Evolutionary conservation across 2,329 filamentous ascomycete genomes (phyloP), one percentile per base, ranked within the genome.

Genomic region (Talaromyces sp.): DNA sequence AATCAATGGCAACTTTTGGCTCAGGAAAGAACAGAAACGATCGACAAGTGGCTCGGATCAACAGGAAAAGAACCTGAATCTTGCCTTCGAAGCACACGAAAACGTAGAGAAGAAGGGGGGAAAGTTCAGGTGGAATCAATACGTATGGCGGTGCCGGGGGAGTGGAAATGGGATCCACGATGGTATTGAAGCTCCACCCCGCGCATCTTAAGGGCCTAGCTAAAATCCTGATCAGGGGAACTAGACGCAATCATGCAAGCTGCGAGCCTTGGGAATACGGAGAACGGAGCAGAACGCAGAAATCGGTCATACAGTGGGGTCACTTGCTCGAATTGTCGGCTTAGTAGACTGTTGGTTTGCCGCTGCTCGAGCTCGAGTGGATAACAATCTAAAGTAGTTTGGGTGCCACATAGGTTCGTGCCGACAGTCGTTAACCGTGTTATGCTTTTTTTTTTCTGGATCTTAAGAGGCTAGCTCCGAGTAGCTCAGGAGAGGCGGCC

Each of bases 101-200:
- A 23, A 47, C 44, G n/a, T n/a, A 40, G 9, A 47, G 8, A 47
- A 47, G 23, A 27, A 16, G 4, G 18, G 47, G n/a, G 31, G 31
- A 31, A 53, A 28, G 50, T 31, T 28, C 12, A 28, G 50, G 27
- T 53, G 30, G 28, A 28, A 28, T n/a, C 27, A 28, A 47, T 53
- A 30, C 27, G 30, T 53, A n/a, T 53, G 12, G 50, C 28, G 50
- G 50, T 30, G 50, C 50, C 50, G 50, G 28, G 28, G 50, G 10
- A 53, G 50, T 53, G 50, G 50, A 30, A 31, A 53, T 31, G 50
- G 50, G 50, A 12, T 53, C 50, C 50, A 53, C 50, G 50, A 53
- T 53, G 31, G 50, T 53, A 27, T 47, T 47, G 44, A 53, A 53
- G 50, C 50, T 53, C 50, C 50, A 53, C 50, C 50, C 50, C 50